These are phyloP conservation scores for Stevia rebaudiana DNA, from an alignment of 140 eudicot genomes.

Conservation along the genomic window DNA sequence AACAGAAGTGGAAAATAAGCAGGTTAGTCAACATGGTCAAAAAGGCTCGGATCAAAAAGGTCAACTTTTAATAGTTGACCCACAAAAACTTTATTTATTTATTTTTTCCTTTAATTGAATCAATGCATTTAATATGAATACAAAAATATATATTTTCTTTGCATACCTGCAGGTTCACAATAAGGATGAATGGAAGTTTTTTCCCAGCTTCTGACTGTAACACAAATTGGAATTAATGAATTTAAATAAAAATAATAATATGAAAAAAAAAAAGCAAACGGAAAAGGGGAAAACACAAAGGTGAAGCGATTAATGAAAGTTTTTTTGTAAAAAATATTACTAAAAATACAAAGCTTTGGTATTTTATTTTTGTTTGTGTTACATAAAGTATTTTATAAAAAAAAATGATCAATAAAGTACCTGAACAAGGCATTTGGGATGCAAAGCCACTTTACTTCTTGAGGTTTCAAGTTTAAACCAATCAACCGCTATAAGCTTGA, in stretches of 20 bases:
- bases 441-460: constrained; percentile 68
- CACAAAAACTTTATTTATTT: too few species aligned
- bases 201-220: constrained; percentile 84
- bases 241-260: not conserved
- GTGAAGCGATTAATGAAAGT: not conserved
- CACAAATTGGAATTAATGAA: constrained; percentile 12
- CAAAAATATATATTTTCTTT: not conserved
- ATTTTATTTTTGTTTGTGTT: not conserved
- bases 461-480: constrained; percentile 77
- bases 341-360: not conserved
- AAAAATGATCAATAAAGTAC: constrained; percentile 28
- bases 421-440: constrained; percentile 84
- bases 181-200: constrained; percentile 76
- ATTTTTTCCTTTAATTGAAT: not conserved
- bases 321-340: not conserved
- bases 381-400: not conserved
- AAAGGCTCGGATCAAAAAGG: not conserved
- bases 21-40: not conserved
- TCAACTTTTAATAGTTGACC: not conserved
- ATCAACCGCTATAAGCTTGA: constrained; percentile 95
- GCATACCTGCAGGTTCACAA: constrained; percentile 84
- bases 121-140: not conserved
- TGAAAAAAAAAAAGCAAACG: not conserved
- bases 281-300: not conserved
- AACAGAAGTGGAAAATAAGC: not conserved